These are phyloP conservation scores for Spathaspora girioi DNA, from an alignment of 805 yeast genomes.

Conservation along the genomic window DNA sequence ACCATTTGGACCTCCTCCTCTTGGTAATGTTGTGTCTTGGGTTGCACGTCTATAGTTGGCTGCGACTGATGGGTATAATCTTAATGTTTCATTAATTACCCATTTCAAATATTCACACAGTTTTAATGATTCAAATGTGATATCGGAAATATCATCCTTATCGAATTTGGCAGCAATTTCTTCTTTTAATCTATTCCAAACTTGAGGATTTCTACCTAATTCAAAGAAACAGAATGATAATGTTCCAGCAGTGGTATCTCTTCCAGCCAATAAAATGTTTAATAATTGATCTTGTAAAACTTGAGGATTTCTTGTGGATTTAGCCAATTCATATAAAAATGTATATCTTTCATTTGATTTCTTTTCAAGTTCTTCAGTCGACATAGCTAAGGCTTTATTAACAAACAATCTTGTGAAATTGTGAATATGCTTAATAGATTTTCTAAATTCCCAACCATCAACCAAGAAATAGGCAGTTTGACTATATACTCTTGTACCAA, in stretches of 20 bases:
- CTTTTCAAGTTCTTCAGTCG: slow-evolving; percentile 25
- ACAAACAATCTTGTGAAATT: slow-evolving; percentile 29
- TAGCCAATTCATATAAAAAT: slow-evolving; percentile 38
- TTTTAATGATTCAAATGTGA: slow-evolving; percentile 31
- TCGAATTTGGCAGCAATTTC: slow-evolving; percentile 27
- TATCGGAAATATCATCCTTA: slow-evolving; percentile 13
- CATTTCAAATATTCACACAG: slow-evolving; percentile 30
- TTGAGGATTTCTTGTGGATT: slow-evolving; percentile 33
- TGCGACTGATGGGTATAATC: slow-evolving; percentile 36
- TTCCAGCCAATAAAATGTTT: slow-evolving; percentile 39
- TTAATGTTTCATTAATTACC: slow-evolving; percentile 27
- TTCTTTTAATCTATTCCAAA: slow-evolving; percentile 23
- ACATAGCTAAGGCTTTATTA: slow-evolving; percentile 23
- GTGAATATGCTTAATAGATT: slow-evolving; percentile 28
- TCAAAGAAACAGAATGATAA: slow-evolving; percentile 28
- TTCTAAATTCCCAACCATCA: slow-evolving; percentile 25
- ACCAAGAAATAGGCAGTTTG: slow-evolving; percentile 25
- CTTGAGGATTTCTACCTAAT: slow-evolving; percentile 28
- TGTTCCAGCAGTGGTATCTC: slow-evolving; percentile 37
- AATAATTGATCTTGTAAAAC: slow-evolving; percentile 38
- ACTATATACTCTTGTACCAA: slow-evolving; percentile 31
- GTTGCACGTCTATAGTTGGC: slow-evolving; percentile 28
- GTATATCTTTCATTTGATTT: slow-evolving; percentile 28
- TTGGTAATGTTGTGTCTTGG: slow-evolving; percentile 29
- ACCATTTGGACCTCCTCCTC: slow-evolving; percentile 38